Evolutionary conservation across 768 basidiomycete species (phyloP).

Genomic region (Ramaria sp.): DNA sequence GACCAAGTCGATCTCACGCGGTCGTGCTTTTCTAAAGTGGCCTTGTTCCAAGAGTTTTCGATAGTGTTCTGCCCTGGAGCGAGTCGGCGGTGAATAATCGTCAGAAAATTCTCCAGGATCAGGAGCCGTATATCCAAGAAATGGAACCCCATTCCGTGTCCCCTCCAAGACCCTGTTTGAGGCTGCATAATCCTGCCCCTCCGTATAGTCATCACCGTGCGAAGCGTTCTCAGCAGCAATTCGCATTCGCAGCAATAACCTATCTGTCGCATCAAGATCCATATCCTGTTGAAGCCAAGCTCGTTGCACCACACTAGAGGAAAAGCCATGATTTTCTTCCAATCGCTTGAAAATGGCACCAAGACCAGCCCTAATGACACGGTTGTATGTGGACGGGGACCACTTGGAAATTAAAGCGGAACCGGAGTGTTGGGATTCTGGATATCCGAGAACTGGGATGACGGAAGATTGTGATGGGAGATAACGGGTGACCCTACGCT

Average conservation of each 20-base stretch:
- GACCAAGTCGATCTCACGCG: not conserved
- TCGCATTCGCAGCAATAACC: not conserved
- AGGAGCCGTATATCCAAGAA: not conserved
- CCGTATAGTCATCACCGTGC: not conserved
- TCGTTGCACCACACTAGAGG: conserved; percentile 26
- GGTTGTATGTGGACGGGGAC: conserved; percentile 13
- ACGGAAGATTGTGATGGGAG: not conserved
- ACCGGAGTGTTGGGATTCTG: not conserved
- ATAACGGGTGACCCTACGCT: not conserved
- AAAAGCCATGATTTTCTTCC: conserved; percentile 34
- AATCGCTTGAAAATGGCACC: conserved; percentile 26
- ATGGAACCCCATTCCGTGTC: not conserved
- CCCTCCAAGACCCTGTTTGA: not conserved
- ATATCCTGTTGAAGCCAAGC: conserved; percentile 1
- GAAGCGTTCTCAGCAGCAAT: conserved; percentile 1
- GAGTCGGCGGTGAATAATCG: not conserved
- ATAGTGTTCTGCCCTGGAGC: conserved; percentile 1
- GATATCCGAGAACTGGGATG: not conserved
- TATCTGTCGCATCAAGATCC: conserved; percentile 2
- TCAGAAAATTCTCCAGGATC: not conserved
- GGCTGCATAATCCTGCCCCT: not conserved
- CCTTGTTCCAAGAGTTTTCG: not conserved
- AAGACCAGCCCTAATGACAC: conserved; percentile 20
- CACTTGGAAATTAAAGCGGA: conserved; percentile 1
- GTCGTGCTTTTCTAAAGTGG: not conserved